phyloP scores from a whole-genome alignment of 768 basidiomycete species.

The Trametes cubensis region DNA sequence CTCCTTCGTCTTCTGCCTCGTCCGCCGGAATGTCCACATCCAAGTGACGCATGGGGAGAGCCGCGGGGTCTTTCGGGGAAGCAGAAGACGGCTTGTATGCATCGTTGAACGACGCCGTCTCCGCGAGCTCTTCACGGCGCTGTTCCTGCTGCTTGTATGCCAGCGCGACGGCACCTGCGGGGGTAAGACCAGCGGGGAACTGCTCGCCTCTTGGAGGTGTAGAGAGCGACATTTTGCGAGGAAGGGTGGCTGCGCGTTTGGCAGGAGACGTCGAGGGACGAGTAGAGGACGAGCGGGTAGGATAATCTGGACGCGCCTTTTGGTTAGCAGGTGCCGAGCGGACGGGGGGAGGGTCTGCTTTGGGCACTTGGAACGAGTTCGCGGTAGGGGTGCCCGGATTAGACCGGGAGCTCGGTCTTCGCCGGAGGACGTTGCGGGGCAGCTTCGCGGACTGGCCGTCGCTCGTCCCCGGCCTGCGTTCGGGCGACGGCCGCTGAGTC shows the following conservation, averaged over 20 bases:
- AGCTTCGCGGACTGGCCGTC: slow-evolving; percentile 13
- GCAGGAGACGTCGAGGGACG: slow-evolving; percentile 6
- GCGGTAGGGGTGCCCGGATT: slow-evolving; percentile 27
- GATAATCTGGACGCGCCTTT: background rate
- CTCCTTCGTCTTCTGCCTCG: slow-evolving; percentile 27
- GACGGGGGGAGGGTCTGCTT: background rate
- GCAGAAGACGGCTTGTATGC: slow-evolving; percentile 15
- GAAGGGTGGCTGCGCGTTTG: background rate
- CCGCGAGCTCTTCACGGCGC: slow-evolving; percentile 33
- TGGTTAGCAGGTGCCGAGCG: slow-evolving; percentile 5
- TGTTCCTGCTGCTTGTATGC: slow-evolving; percentile 52
- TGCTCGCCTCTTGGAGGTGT: background rate
- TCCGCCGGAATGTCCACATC: slow-evolving; percentile 19
- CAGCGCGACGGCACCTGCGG: slow-evolving; percentile 48
- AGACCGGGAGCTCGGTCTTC: slow-evolving; percentile 27
- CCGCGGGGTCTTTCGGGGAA: background rate
- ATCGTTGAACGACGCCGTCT: slow-evolving; percentile 35
- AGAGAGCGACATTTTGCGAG: slow-evolving; percentile 8
- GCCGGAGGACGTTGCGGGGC: slow-evolving; percentile 26
- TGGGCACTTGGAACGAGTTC: slow-evolving; percentile 7
- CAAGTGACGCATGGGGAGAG: slow-evolving; percentile 7
- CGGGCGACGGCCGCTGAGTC: slow-evolving; percentile 11
- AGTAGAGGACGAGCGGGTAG: background rate
- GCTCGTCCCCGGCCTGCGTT: slow-evolving; percentile 13
- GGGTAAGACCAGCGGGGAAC: slow-evolving; percentile 39